Conservation (phyloP, 192 early-diverging fungal species). For the Dimargaris xerosporica region DNA sequence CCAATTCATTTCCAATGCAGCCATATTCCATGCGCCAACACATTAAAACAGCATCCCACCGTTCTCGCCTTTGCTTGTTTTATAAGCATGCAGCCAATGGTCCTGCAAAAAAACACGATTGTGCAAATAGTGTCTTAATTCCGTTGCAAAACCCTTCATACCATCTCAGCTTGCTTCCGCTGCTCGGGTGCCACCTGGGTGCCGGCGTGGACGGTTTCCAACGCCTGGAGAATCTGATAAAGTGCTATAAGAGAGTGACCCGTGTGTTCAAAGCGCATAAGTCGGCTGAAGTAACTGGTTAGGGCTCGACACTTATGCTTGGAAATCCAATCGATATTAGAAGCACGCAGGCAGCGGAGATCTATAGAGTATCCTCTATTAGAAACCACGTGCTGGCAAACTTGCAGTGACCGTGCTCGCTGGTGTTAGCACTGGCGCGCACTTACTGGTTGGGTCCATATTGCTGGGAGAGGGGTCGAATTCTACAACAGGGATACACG, state of each 20-base stretch:
- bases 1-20: background rate
- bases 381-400: too few species aligned
- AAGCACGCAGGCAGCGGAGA: too few species aligned
- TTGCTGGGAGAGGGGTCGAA: too few species aligned
- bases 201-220: constrained; percentile 7
- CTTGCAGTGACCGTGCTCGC: too few species aligned
- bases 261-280: too few species aligned
- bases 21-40: background rate
- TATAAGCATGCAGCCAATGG: background rate
- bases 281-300: too few species aligned
- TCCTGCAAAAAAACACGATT: background rate
- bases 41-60: background rate
- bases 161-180: background rate
- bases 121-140: background rate
- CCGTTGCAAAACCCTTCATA: background rate
- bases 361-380: too few species aligned
- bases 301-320: too few species aligned
- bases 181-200: background rate
- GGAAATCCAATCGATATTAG: too few species aligned
- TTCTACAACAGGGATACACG: too few species aligned
- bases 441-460: too few species aligned
- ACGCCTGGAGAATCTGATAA: background rate
- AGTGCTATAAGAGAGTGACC: background rate
- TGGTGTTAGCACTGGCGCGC: too few species aligned
- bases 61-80: background rate